Evolutionary conservation across 2,329 filamentous ascomycete species (phyloP), one percentile per base, ranked within the genome.

Genomic region (Ambrosiella xylebori): DNA sequence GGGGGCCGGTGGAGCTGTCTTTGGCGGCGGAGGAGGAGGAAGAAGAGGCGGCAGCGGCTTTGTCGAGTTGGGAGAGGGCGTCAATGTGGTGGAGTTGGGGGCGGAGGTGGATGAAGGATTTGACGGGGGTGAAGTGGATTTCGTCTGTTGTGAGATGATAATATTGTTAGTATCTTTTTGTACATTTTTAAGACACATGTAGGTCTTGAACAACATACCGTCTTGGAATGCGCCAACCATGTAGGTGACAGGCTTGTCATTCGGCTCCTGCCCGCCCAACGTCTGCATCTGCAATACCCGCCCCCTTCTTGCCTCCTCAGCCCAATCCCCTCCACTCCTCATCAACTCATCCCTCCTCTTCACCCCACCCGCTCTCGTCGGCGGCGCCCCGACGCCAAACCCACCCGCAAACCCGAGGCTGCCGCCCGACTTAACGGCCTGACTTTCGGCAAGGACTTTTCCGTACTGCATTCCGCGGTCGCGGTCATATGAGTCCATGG

Each of bases 71-170:
- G 52, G 84, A 76, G 51, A 82, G 71, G 2, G 93, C 91, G 70
- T 97, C 93, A 64, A 97, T 77, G 71, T 97, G 89, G 70, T 95
- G 88, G 61, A 95, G 85, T 66, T 96, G 88, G 0, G 93, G 89
- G 3, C 90, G 86, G 66, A 98, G 81, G 67, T 95, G 88, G 47
- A 95, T 86, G 50, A 95, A 80, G 1, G 87, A 85, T 45, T 84
- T 82, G 51, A 94, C 80, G 27, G 86, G 86, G 0, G 88, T 94
- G 44, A 97, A 80, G 71, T 96, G 88, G 8, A 96, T 74, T 66
- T 94, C 82, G 64, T 87, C 87, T 90, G 63, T 13, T 5, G 4
- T 9, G n/a, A 27, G 4, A 27, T 12, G 11, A 52, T 35, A 52
- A 15, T 39, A 35, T 54, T 58, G 62, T 67, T 61, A 67, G 62